Evolutionary conservation across 177 flowering plant genomes (phyloP), one percentile per base, ranked within the genome.

Genomic region (Vitis hybrid): DNA sequence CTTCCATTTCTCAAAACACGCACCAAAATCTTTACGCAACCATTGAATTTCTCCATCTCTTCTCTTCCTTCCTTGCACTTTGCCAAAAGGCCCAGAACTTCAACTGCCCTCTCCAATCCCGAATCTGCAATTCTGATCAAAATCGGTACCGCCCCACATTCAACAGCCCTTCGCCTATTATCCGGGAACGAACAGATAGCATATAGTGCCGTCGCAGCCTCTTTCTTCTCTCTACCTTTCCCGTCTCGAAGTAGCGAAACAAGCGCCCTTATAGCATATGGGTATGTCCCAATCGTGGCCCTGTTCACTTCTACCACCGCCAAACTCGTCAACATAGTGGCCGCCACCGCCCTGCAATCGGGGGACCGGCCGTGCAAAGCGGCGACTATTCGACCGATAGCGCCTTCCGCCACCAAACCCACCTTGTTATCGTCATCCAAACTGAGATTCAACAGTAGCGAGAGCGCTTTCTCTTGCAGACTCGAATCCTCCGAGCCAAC

Each of bases 271-370:
- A 94, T 86, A 1, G 97, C 97, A 66, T 55, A 71, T 0, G 97
- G 97, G 80, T 87, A 86, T 0, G 86, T 88, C 6, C 99, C 98
- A 41, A 96, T 94, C 0, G 97, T 94, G 14, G 89, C 97, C 68
- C 91, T 94, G 65, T 96, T 96, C 32, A 96, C 99, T 62, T 96
- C 99, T 76, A 96, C 90, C 30, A 96, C 90, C 0, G 97, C 98
- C 30, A 96, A 68, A 67, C 99, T 96, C 35, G 99, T 96, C 64
- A 94, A 49, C 55, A 87, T 79, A 0, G 98, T 94, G 3, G 98
- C 98, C 3, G 97, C 98, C 32, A 89, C 75, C 8, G 99, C 98
- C 56, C 94, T 68, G 71, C 84, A 83, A 61, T 77, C 80, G 3
- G 90, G 80, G 7, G 79, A 76, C 30, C 89, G 87, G 50, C 76